Conservation (phyloP, 1,284 basidiomycete genomes). For the Fomitopsis pinicola region DNA sequence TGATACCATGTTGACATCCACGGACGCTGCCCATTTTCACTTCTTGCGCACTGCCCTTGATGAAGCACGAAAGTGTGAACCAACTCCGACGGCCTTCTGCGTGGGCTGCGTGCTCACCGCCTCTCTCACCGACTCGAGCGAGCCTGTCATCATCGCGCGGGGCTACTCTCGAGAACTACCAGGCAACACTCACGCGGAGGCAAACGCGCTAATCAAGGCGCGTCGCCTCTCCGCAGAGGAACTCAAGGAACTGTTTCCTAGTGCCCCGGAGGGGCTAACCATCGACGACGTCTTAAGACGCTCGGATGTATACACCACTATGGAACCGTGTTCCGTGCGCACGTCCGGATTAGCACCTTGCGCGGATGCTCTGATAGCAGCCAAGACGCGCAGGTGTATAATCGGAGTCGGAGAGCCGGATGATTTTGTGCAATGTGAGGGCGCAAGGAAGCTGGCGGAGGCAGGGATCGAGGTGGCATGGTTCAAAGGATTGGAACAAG, state of each 20-base stretch:
- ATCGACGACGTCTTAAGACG: conserved; percentile 45
- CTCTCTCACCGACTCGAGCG: conserved; percentile 31
- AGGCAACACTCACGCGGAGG: conserved; percentile 98
- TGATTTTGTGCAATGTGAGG: conserved; percentile 94
- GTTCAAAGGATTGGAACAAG: conserved; percentile 64
- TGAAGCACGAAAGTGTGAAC: conserved; percentile 72
- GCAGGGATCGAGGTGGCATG: conserved; percentile 78
- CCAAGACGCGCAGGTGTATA: conserved; percentile 72
- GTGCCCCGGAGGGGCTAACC: conserved; percentile 19
- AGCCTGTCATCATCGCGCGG: conserved; percentile 60
- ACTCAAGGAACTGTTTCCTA: conserved; percentile 40
- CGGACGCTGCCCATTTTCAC: conserved; percentile 24
- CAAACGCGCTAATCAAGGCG: conserved; percentile 86
- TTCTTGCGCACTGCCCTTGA: conserved; percentile 66
- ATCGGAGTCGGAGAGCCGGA: conserved; percentile 92
- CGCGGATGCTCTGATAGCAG: conserved; percentile 78
- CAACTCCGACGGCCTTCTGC: conserved; percentile 84
- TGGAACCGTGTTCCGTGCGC: conserved; percentile 94
- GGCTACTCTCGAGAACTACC: conserved; percentile 91
- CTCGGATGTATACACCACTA: conserved; percentile 87
- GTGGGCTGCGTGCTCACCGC: conserved; percentile 86
- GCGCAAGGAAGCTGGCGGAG: conserved; percentile 70
- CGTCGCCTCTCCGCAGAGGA: conserved; percentile 38
- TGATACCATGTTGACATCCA: background rate
- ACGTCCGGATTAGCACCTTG: conserved; percentile 88